A percentile compares a stretch with the other conserved stretches of the same genome.
Conservation (phyloP, 805 yeast species). For the Candida ponderosae region DNA sequence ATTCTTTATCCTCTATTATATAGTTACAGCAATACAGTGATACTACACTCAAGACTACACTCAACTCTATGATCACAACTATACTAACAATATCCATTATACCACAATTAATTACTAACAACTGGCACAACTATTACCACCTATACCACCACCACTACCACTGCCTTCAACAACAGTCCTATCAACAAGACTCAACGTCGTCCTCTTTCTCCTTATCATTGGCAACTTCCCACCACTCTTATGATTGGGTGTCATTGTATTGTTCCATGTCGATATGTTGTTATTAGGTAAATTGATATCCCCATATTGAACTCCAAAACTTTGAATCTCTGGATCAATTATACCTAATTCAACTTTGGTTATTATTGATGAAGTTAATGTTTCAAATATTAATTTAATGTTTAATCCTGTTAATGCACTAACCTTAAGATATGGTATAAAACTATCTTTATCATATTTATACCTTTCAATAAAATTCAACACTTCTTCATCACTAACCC, state of each 20-base stretch:
- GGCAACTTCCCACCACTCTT: too few species aligned
- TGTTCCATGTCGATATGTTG: constrained; percentile 13
- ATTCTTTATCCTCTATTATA: too few species aligned
- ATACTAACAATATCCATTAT: too few species aligned
- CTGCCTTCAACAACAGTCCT: constrained; percentile 1
- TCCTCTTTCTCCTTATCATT: constrained; percentile 7
- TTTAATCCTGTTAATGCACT: constrained; percentile 36
- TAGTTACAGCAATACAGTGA: too few species aligned
- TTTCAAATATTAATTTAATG: constrained; percentile 31
- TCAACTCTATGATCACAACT: too few species aligned
- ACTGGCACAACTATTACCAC: not conserved
- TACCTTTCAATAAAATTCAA: constrained; percentile 19
- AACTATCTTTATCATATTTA: constrained; percentile 18
- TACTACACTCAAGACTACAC: too few species aligned
- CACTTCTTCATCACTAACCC: constrained; percentile 26
- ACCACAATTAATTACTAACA: too few species aligned
- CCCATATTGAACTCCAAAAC: constrained; percentile 46
- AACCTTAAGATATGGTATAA: constrained; percentile 28
- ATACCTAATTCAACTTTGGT: constrained; percentile 40
- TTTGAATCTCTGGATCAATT: constrained; percentile 38
- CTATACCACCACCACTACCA: too few species aligned
- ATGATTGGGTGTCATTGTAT: not conserved
- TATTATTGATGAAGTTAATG: constrained; percentile 30
- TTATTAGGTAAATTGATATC: constrained; percentile 28
- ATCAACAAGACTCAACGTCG: constrained; percentile 12